phyloP scores from a whole-genome alignment of 2,329 filamentous ascomycete species.

The Penicillium sp. region DNA sequence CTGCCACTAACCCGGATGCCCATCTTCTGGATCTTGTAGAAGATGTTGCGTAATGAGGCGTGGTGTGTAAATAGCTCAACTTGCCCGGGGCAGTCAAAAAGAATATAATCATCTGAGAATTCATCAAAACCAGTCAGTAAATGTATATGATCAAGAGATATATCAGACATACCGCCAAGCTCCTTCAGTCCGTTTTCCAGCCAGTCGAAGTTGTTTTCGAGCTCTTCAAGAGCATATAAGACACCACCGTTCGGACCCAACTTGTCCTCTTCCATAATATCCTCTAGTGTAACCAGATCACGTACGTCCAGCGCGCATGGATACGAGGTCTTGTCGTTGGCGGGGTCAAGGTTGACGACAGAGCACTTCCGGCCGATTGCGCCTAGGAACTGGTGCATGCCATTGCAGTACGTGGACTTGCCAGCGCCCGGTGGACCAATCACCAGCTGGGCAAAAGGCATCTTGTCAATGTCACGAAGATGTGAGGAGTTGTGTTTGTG shows the following conservation, averaged over 20 bases:
- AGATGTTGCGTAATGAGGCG: slow-evolving; percentile 84
- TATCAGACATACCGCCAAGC: slow-evolving; percentile 55
- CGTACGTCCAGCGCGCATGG: slow-evolving; percentile 88
- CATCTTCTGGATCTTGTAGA: slow-evolving; percentile 83
- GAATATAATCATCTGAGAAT: slow-evolving; percentile 74
- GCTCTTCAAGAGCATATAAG: slow-evolving; percentile 88
- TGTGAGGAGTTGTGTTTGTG: background rate
- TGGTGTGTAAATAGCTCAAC: slow-evolving; percentile 98
- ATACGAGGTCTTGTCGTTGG: slow-evolving; percentile 90
- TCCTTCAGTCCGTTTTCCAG: slow-evolving; percentile 75
- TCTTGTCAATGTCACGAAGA: slow-evolving; percentile 22
- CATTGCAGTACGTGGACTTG: slow-evolving; percentile 98
- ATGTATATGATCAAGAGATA: background rate
- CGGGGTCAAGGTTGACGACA: slow-evolving; percentile 93
- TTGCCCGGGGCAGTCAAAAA: slow-evolving; percentile 96
- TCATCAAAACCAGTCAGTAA: background rate
- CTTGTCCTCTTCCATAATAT: slow-evolving; percentile 88
- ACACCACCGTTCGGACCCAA: slow-evolving; percentile 91
- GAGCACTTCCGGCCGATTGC: slow-evolving; percentile 94
- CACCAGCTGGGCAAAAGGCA: slow-evolving; percentile 72
- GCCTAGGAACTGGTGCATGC: slow-evolving; percentile 97
- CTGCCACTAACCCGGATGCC: slow-evolving; percentile 75
- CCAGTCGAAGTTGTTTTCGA: slow-evolving; percentile 94
- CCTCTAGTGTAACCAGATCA: slow-evolving; percentile 81
- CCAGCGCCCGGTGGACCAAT: slow-evolving; percentile 93